Evolutionary conservation across 2,329 filamentous ascomycete genomes (phyloP).

Genomic region (Davidsoniella eucalypti): DNA sequence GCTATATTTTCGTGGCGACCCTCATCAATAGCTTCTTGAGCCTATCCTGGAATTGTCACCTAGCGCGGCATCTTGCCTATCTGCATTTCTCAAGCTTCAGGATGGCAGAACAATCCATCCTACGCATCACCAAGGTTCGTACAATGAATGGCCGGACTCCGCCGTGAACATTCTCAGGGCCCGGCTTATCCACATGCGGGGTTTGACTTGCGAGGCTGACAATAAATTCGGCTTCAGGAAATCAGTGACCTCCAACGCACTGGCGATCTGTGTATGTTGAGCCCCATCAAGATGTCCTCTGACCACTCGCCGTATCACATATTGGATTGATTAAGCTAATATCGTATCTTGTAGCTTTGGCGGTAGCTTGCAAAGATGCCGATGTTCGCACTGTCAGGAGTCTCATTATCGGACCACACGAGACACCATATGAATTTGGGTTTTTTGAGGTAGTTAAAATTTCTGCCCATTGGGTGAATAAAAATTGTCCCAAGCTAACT

Average conservation of each 20-base stretch:
- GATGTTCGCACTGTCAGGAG: conserved; percentile 81
- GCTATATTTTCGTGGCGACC: too few species aligned
- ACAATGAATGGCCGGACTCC: not conserved
- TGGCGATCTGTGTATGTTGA: conserved; percentile 59
- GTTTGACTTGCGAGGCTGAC: conserved; percentile 2
- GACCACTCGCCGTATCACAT: not conserved
- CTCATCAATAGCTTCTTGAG: too few species aligned
- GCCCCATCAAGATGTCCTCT: not conserved
- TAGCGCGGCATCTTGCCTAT: not conserved
- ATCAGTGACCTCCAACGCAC: conserved; percentile 71
- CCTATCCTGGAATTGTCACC: not conserved
- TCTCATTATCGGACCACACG: conserved; percentile 79
- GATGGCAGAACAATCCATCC: conserved; percentile 74
- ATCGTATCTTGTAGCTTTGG: conserved; percentile 42
- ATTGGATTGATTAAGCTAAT: not conserved
- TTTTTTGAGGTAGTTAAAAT: conserved; percentile 66
- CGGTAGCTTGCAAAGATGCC: conserved; percentile 70
- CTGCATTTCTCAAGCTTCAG: conserved; percentile 12
- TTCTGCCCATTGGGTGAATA: not conserved
- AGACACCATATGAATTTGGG: conserved; percentile 91
- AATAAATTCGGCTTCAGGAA: conserved; percentile 37
- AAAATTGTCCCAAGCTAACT: not conserved
- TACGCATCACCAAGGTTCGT: conserved; percentile 66
- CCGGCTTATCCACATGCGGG: conserved; percentile 1
- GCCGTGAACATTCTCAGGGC: not conserved